Base-by-base conservation (phyloP, 2,329 filamentous ascomycete species). In the Macrophomina pseudophaseolina region DNA sequence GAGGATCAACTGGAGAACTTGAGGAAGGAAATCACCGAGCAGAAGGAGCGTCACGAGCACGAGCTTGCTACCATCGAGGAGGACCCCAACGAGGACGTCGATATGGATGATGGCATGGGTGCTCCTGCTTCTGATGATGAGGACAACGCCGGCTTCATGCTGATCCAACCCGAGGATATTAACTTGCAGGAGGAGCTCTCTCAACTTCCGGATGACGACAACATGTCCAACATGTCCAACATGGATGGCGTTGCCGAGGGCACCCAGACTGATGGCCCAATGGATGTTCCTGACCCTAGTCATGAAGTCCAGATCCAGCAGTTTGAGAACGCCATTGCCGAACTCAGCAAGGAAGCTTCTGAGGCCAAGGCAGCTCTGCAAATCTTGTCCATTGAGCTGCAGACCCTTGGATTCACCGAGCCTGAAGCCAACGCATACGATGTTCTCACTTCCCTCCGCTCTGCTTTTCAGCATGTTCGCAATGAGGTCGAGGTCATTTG, bases 361-460 rank as follows among this genome's bases (percentile, higher is more conserved):
- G 75, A 80, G 18, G 76, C 79, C 5, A 76, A 78, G 68, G 75
- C 79, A 4, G 74, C 77, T 5, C 74, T 84, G 3, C 74, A 80
- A 35, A 74, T 83, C 46, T 71, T 83, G 14, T 74, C 77, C 9
- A 78, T 83, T 28, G 80, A 83, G 68, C 72, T 84, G 4, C 74
- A 80, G 65, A 79, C 78, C 35, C 75, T 83, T 18, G 77, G 80
- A 32, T 79, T 83, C 67, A 70, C 78, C 5, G 72, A 74, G 14
- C 70, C 73, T 1, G 76, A 78, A 16, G 70, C 74, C 16, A 72
- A 71, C 7, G 71, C 73, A 30, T 70, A 74, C 14, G 68, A 62
- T 28, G 78, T 83, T 30, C 69, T 83, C 23, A 68, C 71, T 30
- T 76, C 75, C 62, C 75, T 84, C 53, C 80, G 81, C 28, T 75